phyloP scores from a whole-genome alignment of 306 rosid species.

The Acacia crassicarpa region DNA sequence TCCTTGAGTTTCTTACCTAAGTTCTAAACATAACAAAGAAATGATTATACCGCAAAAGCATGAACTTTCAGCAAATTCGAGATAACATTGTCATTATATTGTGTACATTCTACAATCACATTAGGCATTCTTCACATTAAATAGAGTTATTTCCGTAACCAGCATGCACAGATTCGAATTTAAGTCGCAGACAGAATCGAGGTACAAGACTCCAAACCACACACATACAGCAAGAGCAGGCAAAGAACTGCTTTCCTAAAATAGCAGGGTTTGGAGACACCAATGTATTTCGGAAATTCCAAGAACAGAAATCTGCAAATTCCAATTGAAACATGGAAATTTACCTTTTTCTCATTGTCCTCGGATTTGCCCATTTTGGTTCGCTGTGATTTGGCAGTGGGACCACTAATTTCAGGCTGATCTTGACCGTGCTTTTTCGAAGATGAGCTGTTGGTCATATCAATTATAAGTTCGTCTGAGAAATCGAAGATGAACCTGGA shows the following conservation, averaged over 20 bases:
- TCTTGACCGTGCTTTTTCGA: slow-evolving; percentile 47
- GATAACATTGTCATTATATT: not conserved
- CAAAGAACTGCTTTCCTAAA: not conserved
- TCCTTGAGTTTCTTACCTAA: slow-evolving; percentile 65
- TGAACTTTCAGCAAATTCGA: not conserved
- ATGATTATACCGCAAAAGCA: slow-evolving; percentile 28
- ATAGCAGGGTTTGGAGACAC: slow-evolving; percentile 10
- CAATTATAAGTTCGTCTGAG: slow-evolving; percentile 30
- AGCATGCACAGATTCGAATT: slow-evolving; percentile 13
- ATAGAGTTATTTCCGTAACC: not conserved
- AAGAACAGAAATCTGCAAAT: slow-evolving; percentile 31
- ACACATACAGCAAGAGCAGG: slow-evolving; percentile 4
- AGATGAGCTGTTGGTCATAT: slow-evolving; percentile 49
- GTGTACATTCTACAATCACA: slow-evolving; percentile 11
- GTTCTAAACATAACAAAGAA: slow-evolving; percentile 54
- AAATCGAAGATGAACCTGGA: slow-evolving; percentile 35
- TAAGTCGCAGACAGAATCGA: slow-evolving; percentile 25
- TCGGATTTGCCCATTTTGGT: slow-evolving; percentile 63
- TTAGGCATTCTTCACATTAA: slow-evolving; percentile 8
- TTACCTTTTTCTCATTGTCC: slow-evolving; percentile 67
- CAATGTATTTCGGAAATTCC: slow-evolving; percentile 13
- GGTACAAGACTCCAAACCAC: slow-evolving; percentile 17
- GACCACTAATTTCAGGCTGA: slow-evolving; percentile 50
- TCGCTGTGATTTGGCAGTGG: slow-evolving; percentile 46
- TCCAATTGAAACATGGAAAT: slow-evolving; percentile 23